Base-by-base conservation (phyloP, 192 early-diverging fungal species). In the Oehlia diaphana region DNA sequence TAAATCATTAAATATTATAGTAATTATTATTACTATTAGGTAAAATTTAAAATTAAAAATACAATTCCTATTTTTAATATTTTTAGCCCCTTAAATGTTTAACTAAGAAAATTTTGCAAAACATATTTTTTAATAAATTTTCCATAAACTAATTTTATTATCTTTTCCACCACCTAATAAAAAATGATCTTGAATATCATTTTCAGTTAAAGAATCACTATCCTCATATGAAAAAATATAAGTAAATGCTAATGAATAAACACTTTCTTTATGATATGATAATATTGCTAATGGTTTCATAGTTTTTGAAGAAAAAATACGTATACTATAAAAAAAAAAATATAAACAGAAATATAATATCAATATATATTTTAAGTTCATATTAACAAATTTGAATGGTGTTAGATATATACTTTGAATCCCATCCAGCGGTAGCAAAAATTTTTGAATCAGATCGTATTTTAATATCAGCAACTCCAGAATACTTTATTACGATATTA, bases 401-500 rank as follows among this genome's bases (percentile, higher is more conserved):
- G 13, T 23, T 12, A 31, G 35, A 21, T 9, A 35, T 33, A 53
- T 35, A 83, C 84, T 76, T 83, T 82, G 81, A 78, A 81, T 86
- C 85, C 85, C 85, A 86, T 28, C 82, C 85, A 33, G 85, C 85
- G 9, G 83, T 76, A 2, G 79, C 85, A 23, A 86, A 67, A 39
- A 83, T 81, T 67, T 82, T 83, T 35, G 64, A 63, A 69, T 86
- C 85, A 53, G 58, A 74, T 63, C 85, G 68, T 39, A 86, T 82
- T 37, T 73, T 78, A n/a, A 81, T 63, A 33, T 83, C 78, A 2
- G 82, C 80, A 53, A 83, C 78, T 31, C 82, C 85, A 31, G 74
- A 61, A 5, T 75, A 37, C 67, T 83, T 86, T 39, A 86, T 33
- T 13, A 8, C 42, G 9, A 37, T 44, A 42, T 21, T 70, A 39